Conservation (phyloP, 2,329 filamentous ascomycete species). For the Didymosphaeria variabile region DNA sequence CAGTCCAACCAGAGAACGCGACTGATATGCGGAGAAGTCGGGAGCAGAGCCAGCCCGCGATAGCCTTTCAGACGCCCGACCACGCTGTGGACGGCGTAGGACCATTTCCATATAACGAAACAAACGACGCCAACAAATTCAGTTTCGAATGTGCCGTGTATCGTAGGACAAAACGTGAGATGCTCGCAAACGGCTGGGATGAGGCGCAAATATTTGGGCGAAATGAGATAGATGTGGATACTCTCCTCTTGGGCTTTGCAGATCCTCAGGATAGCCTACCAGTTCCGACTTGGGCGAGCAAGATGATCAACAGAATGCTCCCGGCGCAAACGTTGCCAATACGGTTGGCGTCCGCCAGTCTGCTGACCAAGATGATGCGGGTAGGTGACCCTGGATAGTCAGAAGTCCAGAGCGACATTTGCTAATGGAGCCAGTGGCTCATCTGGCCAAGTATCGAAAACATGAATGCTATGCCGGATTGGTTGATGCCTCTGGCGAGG, state of each 20-base stretch:
- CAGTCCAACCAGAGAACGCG: slow-evolving; percentile 7
- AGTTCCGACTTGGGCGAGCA: slow-evolving; percentile 45
- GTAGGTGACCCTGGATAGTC: slow-evolving; percentile 29
- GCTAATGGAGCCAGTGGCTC: slow-evolving; percentile 35
- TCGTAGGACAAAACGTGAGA: slow-evolving; percentile 41
- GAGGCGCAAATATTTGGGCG: slow-evolving; percentile 44
- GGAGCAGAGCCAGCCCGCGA: slow-evolving; percentile 44
- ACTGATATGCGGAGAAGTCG: slow-evolving; percentile 37
- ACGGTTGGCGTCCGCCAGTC: slow-evolving; percentile 42
- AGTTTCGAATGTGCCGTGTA: slow-evolving; percentile 47
- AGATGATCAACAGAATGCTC: slow-evolving; percentile 43
- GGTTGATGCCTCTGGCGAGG: slow-evolving; percentile 43
- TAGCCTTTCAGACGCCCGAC: slow-evolving; percentile 33
- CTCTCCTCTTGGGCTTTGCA: slow-evolving; percentile 43
- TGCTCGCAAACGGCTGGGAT: slow-evolving; percentile 44
- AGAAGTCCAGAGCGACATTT: background rate
- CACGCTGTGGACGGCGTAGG: slow-evolving; percentile 29
- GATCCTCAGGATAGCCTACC: slow-evolving; percentile 45
- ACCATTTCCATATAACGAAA: slow-evolving; percentile 32
- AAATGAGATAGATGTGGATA: slow-evolving; percentile 46
- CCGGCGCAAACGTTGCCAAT: slow-evolving; percentile 35
- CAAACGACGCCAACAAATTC: slow-evolving; percentile 38
- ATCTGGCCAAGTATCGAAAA: slow-evolving; percentile 50
- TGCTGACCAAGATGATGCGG: slow-evolving; percentile 48
- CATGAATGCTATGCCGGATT: slow-evolving; percentile 46